phyloP scores from a whole-genome alignment of 306 rosid species.

The Ormosia emarginata region DNA sequence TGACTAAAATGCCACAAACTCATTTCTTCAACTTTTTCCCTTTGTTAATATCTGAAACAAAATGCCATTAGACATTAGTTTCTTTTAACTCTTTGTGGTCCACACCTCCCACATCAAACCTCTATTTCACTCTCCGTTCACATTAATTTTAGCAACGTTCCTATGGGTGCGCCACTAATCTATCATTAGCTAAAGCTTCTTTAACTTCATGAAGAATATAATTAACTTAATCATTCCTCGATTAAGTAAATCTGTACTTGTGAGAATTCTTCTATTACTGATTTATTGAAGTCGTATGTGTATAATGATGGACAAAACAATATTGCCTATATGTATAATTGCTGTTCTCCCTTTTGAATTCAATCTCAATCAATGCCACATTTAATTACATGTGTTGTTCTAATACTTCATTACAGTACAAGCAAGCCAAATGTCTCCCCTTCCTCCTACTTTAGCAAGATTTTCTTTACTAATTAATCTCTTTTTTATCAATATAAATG shows the following conservation, averaged over 20 bases:
- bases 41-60: background rate
- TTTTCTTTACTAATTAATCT: background rate
- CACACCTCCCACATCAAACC: background rate
- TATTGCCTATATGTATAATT: background rate
- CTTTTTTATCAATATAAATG: background rate
- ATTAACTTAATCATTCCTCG: constrained; percentile 24
- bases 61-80: background rate
- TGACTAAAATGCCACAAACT: constrained; percentile 33
- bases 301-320: constrained; percentile 5
- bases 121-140: background rate
- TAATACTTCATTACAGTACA: background rate
- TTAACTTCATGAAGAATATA: background rate
- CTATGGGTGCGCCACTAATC: constrained; percentile 1
- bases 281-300: constrained; percentile 13
- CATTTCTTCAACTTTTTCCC: constrained; percentile 9
- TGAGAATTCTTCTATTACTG: background rate
- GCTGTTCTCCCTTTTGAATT: constrained; percentile 6
- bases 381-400: background rate
- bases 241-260: constrained; percentile 24
- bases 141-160: background rate
- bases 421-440: background rate
- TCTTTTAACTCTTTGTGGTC: background rate
- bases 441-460: background rate
- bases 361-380: background rate
- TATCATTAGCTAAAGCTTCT: background rate